phyloP scores from a whole-genome alignment of 2,329 filamentous ascomycete genomes.

The Stagonosporopsis rhizophila region DNA sequence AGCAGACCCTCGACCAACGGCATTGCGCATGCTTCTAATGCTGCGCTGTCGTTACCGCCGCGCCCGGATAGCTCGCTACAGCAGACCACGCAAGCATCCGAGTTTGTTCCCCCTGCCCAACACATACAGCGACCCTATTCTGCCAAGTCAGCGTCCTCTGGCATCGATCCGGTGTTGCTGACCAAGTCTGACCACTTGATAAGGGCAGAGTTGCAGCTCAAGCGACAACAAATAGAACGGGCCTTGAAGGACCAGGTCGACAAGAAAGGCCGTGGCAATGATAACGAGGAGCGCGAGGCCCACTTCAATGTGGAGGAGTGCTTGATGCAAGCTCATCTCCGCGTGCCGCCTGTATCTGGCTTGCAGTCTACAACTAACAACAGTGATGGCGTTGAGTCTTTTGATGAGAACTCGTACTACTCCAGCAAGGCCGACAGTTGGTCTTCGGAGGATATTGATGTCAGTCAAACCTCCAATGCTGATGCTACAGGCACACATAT shows the following conservation, averaged over 20 bases:
- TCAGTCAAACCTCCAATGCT: conserved; percentile 38
- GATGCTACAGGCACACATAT: conserved; percentile 41
- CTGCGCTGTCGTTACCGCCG: conserved; percentile 37
- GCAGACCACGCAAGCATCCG: conserved; percentile 30
- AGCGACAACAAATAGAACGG: conserved; percentile 82
- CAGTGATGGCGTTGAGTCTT: conserved; percentile 76
- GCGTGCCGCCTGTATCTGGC: conserved; percentile 74
- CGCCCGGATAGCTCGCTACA: conserved; percentile 41
- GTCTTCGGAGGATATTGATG: conserved; percentile 57
- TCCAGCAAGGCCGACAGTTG: conserved; percentile 89
- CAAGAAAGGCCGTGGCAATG: conserved; percentile 59
- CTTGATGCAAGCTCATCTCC: conserved; percentile 67
- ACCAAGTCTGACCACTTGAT: conserved; percentile 86
- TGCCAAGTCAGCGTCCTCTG: conserved; percentile 62
- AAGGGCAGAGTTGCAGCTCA: conserved; percentile 79
- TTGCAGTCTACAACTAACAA: conserved; percentile 63
- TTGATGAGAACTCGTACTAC: conserved; percentile 95
- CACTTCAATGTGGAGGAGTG: conserved; percentile 53
- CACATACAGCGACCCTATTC: conserved; percentile 43
- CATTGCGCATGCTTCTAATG: conserved; percentile 34
- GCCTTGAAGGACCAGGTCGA: conserved; percentile 79
- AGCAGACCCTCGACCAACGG: conserved; percentile 43
- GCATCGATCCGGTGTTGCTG: conserved; percentile 82
- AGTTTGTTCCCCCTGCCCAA: conserved; percentile 30
- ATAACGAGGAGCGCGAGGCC: conserved; percentile 56